phyloP scores from a whole-genome alignment of 768 basidiomycete genomes.

The Cystofilobasidium macerans region DNA sequence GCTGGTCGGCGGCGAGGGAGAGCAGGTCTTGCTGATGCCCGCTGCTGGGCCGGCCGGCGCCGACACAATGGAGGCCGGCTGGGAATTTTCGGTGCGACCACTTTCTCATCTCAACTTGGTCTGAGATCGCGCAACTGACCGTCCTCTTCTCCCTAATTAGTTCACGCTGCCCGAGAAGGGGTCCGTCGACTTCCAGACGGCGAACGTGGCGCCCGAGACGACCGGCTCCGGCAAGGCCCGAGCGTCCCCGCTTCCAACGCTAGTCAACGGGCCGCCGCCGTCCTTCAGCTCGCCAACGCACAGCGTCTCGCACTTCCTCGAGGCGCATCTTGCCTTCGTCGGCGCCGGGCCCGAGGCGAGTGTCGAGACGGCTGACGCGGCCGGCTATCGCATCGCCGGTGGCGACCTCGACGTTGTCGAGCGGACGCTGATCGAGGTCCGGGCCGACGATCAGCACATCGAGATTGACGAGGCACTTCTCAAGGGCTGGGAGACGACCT shows the following conservation, averaged over 20 bases:
- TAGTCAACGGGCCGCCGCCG: slow-evolving; percentile 1
- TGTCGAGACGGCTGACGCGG: not conserved
- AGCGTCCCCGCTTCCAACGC: not conserved
- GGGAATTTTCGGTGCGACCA: slow-evolving; percentile 12
- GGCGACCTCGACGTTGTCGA: slow-evolving; percentile 10
- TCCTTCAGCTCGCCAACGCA: not conserved
- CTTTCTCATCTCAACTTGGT: not conserved
- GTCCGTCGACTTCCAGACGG: not conserved
- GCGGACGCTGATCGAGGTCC: not conserved
- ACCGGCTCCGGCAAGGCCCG: slow-evolving; percentile 13
- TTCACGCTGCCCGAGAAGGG: slow-evolving; percentile 20
- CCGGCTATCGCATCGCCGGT: not conserved
- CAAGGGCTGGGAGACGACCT: not conserved
- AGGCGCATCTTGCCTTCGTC: slow-evolving; percentile 13
- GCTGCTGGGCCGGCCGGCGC: slow-evolving; percentile 1
- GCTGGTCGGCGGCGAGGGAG: slow-evolving; percentile 5
- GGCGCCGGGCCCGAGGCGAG: not conserved
- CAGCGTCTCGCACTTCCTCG: slow-evolving; percentile 7
- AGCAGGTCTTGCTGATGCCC: slow-evolving; percentile 20
- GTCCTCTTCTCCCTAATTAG: not conserved
- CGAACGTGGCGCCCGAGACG: not conserved
- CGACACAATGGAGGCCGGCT: not conserved
- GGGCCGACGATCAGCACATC: not conserved
- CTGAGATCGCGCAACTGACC: not conserved
- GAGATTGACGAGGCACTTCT: not conserved